Conservation (phyloP, 257 asterid genomes). For the Knoxia roxburghii region DNA sequence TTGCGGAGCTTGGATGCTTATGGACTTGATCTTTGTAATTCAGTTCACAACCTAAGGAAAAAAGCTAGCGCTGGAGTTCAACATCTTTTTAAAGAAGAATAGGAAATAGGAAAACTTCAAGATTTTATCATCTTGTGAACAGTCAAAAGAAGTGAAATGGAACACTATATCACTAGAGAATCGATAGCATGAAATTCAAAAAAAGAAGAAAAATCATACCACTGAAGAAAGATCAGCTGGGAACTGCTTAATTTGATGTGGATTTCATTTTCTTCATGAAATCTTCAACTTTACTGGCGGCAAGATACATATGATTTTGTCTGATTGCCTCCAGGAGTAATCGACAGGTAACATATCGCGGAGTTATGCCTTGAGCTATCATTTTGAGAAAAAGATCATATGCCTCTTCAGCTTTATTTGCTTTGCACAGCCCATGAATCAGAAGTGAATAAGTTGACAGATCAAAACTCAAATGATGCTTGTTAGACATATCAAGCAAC, state of each 20-base stretch:
- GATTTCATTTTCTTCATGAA: constrained; percentile 3
- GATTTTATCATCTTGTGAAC: background rate
- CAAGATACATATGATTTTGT: constrained; percentile 52
- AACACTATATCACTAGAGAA: background rate
- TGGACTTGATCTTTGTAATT: too few relatives aligned
- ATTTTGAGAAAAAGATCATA: constrained; percentile 54
- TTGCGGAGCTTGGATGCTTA: too few relatives aligned
- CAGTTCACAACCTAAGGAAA: background rate
- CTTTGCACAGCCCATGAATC: constrained; percentile 77
- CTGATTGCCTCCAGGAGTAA: constrained; percentile 57
- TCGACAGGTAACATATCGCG: constrained; percentile 71
- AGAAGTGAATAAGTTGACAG: constrained; percentile 69
- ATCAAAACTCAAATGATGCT: constrained; percentile 64
- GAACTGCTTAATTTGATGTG: background rate
- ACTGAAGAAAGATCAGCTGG: background rate
- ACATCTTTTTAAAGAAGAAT: background rate
- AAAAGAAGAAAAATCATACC: background rate
- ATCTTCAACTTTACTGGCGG: constrained; percentile 46
- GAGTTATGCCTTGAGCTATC: constrained; percentile 57
- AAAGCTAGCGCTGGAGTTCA: background rate
- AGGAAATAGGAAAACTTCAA: background rate
- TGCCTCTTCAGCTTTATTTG: constrained; percentile 49
- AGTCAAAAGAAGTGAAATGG: background rate
- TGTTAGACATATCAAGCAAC: constrained; percentile 52
- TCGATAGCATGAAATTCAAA: background rate